Percentiles rank a stretch among this genome's conserved stretches.
Conservation (phyloP, 1,284 basidiomycete genomes). For the Pisolithus thermaeus region DNA sequence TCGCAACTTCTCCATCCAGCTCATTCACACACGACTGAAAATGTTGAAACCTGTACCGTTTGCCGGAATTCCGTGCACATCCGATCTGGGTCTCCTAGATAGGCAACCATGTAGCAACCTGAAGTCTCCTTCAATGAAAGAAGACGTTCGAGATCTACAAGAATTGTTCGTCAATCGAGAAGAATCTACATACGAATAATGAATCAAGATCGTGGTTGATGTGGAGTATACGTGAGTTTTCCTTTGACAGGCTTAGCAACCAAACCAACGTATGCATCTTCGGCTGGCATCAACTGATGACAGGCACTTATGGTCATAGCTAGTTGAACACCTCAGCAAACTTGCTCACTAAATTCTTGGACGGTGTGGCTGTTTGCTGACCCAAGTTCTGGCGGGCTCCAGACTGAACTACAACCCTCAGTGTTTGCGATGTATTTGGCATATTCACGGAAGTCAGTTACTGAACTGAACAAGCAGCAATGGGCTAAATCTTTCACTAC, state of each 20-base stretch:
- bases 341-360: conserved; percentile 20
- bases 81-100: conserved; percentile 21
- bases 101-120: conserved; percentile 28
- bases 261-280: background rate
- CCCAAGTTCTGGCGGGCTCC: conserved; percentile 1
- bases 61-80: conserved; percentile 16
- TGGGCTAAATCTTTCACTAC: conserved; percentile 6
- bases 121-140: conserved; percentile 33
- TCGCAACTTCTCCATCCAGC: conserved; percentile 67
- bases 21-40: conserved; percentile 55
- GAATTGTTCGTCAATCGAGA: conserved; percentile 56
- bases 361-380: conserved; percentile 1
- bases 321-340: conserved; percentile 75
- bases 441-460: conserved; percentile 66
- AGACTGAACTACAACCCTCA: conserved; percentile 48
- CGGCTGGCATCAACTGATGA: conserved; percentile 79
- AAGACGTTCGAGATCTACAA: conserved; percentile 63
- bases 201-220: background rate
- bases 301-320: conserved; percentile 72
- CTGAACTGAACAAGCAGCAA: conserved; percentile 1
- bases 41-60: background rate
- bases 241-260: background rate
- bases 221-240: conserved; percentile 18
- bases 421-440: conserved; percentile 83
- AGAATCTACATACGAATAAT: conserved; percentile 53